These are phyloP conservation scores for Epithele typhae DNA, from an alignment of 768 basidiomycete genomes.

Conservation along the genomic window DNA sequence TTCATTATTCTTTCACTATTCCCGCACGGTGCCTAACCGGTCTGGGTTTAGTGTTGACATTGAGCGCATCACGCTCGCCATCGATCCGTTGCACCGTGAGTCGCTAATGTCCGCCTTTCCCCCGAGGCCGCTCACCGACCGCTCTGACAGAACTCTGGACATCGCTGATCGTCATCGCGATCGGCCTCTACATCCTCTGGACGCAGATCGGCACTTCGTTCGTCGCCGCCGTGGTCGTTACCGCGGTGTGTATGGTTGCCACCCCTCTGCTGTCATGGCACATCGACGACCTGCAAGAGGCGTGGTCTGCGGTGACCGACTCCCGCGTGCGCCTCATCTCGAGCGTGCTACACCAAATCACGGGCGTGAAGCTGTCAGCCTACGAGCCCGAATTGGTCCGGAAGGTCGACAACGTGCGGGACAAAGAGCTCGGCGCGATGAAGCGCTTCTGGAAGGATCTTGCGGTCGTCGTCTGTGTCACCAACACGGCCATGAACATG, in stretches of 20 bases:
- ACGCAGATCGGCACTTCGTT: neutral
- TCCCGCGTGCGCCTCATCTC: neutral
- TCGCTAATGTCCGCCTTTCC: neutral
- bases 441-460: neutral
- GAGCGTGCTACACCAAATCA: neutral
- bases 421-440: neutral
- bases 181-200: neutral
- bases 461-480: neutral
- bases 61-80: neutral
- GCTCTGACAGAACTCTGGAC: neutral
- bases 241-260: neutral
- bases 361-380: neutral
- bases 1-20: no score
- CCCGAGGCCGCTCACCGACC: neutral
- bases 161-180: neutral
- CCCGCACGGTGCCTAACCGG: no score
- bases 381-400: neutral
- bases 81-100: neutral
- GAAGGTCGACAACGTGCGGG: neutral
- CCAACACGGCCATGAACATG: neutral
- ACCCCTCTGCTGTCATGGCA: neutral
- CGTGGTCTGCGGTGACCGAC: neutral
- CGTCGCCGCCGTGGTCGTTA: neutral
- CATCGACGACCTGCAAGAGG: neutral
- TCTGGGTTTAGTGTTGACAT: neutral